Percentiles rank a stretch among this genome's conserved stretches.
Evolutionary conservation across 1,139 yeast species (phyloP).

Genomic region (Yamadazyma oceani): DNA sequence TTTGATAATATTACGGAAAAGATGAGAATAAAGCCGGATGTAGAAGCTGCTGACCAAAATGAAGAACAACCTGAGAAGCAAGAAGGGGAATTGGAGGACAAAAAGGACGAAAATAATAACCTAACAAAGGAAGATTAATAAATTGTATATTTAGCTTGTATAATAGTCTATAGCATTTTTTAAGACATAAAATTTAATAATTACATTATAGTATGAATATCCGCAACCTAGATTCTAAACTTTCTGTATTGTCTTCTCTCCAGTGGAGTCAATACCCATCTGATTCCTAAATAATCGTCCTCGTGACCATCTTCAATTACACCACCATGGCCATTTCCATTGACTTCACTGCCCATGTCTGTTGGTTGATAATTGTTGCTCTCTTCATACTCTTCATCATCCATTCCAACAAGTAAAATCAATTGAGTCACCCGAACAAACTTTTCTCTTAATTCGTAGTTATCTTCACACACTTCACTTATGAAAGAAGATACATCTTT

Average conservation of each 20-base stretch:
- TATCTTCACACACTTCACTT: conserved; percentile 57
- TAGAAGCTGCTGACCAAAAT: no score
- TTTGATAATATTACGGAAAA: conserved; percentile 50
- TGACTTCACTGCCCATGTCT: not conserved
- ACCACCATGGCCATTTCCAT: not conserved
- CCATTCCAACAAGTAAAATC: conserved; percentile 78
- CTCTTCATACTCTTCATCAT: conserved; percentile 67
- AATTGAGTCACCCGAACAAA: conserved; percentile 83
- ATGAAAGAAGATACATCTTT: conserved; percentile 77
- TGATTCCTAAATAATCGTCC: conserved; percentile 47
- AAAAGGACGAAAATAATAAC: conserved; percentile 3
- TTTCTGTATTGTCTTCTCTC: conserved; percentile 65
- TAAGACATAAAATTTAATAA: no score
- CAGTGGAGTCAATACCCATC: conserved; percentile 79
- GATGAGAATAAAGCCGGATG: conserved; percentile 53
- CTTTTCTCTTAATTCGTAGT: conserved; percentile 72
- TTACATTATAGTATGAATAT: conserved; percentile 1
- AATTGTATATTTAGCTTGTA: conserved; percentile 7
- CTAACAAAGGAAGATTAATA: not conserved
- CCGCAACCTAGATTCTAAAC: conserved; percentile 28
- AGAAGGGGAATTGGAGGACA: conserved; percentile 3
- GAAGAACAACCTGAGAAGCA: not conserved
- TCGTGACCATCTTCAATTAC: conserved; percentile 34
- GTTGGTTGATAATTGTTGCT: conserved; percentile 18
- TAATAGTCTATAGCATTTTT: conserved; percentile 8